Evolutionary conservation across 805 yeast species (phyloP).

Genomic region (Sungouiozyma ichnusensis): DNA sequence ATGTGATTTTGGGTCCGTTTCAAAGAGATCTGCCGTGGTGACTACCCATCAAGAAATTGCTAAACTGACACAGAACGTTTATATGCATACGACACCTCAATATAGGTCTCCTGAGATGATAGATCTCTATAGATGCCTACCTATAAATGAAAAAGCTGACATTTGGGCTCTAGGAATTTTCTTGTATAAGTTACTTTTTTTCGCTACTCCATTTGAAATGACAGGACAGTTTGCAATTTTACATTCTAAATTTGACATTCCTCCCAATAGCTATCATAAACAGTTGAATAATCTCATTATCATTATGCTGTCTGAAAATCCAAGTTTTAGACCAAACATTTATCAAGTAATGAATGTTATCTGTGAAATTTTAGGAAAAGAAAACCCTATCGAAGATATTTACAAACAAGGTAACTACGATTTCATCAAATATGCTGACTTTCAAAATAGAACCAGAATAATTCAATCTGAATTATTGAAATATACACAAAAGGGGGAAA

Average conservation of each 20-base stretch:
- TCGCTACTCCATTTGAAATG: slow-evolving; percentile 85
- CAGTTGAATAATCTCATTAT: slow-evolving; percentile 65
- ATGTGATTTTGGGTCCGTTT: slow-evolving; percentile 90
- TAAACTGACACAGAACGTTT: slow-evolving; percentile 69
- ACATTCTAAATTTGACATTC: slow-evolving; percentile 74
- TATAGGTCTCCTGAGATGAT: slow-evolving; percentile 95
- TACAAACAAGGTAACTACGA: slow-evolving; percentile 43
- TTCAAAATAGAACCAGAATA: slow-evolving; percentile 31
- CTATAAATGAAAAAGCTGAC: slow-evolving; percentile 86
- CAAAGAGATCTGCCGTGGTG: slow-evolving; percentile 38
- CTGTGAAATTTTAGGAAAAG: slow-evolving; percentile 47
- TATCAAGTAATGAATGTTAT: slow-evolving; percentile 65
- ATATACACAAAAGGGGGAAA: slow-evolving; percentile 13
- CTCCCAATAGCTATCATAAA: slow-evolving; percentile 61
- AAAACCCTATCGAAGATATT: slow-evolving; percentile 38
- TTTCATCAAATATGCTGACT: slow-evolving; percentile 44
- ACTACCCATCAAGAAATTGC: slow-evolving; percentile 71
- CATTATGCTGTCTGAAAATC: slow-evolving; percentile 75
- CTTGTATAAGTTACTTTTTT: slow-evolving; percentile 80
- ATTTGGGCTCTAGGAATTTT: slow-evolving; percentile 96
- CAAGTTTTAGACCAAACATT: slow-evolving; percentile 73
- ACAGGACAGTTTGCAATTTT: slow-evolving; percentile 79
- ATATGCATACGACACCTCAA: slow-evolving; percentile 91
- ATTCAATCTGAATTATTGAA: slow-evolving; percentile 21
- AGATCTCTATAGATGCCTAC: slow-evolving; percentile 69